Percentiles rank a stretch among this genome's conserved stretches.
Conservation (phyloP, 192 early-diverging fungal species). For the Geranomyces variabilis region DNA sequence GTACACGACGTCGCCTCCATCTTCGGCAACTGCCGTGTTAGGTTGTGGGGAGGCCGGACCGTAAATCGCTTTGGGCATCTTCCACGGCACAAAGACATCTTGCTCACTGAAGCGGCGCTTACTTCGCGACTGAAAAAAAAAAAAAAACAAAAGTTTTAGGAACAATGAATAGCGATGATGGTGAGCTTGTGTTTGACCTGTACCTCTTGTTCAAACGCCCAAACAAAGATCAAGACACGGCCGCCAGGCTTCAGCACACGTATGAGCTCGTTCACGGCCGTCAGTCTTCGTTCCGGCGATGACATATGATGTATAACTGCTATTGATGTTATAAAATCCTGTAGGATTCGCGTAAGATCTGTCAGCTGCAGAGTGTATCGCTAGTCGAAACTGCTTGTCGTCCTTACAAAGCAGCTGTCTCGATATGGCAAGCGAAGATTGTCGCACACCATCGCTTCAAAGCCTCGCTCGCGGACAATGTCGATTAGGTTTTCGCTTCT, state of each 20-base stretch:
- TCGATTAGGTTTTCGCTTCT: constrained; percentile 78
- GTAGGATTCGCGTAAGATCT: neutral
- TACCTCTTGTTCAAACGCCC: constrained; percentile 93
- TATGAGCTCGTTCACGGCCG: constrained; percentile 78
- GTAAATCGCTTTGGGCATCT: constrained; percentile 60
- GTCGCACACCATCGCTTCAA: constrained; percentile 84
- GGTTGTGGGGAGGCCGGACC: neutral
- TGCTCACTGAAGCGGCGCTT: constrained; percentile 85
- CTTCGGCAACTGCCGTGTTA: constrained; percentile 12
- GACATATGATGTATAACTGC: constrained; percentile 96
- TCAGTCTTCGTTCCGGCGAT: constrained; percentile 68
- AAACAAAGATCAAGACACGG: constrained; percentile 84
- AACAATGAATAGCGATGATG: neutral
- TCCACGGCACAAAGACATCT: constrained; percentile 96
- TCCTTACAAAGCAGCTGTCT: constrained; percentile 67
- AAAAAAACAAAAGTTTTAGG: too few species aligned
- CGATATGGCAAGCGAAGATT: constrained; percentile 78
- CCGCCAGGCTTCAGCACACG: constrained; percentile 75
- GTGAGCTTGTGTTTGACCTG: neutral
- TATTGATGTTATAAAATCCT: constrained; percentile 95
- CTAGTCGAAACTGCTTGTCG: neutral
- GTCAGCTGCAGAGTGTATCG: neutral
- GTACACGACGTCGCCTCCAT: constrained; percentile 42
- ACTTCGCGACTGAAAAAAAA: neutral
- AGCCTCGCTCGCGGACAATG: constrained; percentile 72